Evolutionary conservation across 345 rosid genomes (phyloP), one percentile per base, ranked within the genome.

Genomic region (Pseudoturritis turrita): DNA sequence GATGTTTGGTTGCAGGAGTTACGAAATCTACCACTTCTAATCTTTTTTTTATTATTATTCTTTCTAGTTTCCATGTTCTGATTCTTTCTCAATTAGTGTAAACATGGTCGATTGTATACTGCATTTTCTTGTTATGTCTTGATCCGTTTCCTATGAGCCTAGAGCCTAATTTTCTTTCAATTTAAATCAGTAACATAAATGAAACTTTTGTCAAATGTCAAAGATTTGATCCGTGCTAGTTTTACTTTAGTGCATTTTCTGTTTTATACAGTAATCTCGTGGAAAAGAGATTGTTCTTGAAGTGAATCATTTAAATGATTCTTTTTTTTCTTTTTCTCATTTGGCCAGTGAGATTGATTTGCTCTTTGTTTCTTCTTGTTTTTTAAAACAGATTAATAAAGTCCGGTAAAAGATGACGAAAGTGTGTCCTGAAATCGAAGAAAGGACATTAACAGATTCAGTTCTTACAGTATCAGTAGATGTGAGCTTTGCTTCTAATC

Each of bases 401-500:
- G n/a, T n/a, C n/a, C n/a, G n/a, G n/a, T n/a, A n/a, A n/a, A 21
- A 52, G 10, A 76, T 77, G 80, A 77, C 76, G 19, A 77, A 64
- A 64, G 80, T 77, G 43, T 77, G 80, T 70, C 80, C 80, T 64
- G 80, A 77, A 19, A 70, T 50, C 7, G 76, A 70, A 40, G 43
- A 76, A 49, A 19, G 3, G 66, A 63, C 76, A 63, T 19, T 70
- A 40, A n/a, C 39, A 19, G 46, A 62, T 46, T 75, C 81, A 54
- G 50, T 80, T 47, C 78, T 83, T 56, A 80, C 96, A 11, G 97
- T 91, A 74, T 95, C 99, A 5, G 84, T 81, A 10, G 99, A 96
- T 83, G 99, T 90, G 53, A 90, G 98, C 83, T 96, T 96, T 70
- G 78, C 83, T 73, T 88, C 89, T 47, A 50, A 76, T 70, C 80